Evolutionary conservation across 2,329 filamentous ascomycete genomes (phyloP), one percentile per base, ranked within the genome.

Genomic region (Stachybotrys elegans): DNA sequence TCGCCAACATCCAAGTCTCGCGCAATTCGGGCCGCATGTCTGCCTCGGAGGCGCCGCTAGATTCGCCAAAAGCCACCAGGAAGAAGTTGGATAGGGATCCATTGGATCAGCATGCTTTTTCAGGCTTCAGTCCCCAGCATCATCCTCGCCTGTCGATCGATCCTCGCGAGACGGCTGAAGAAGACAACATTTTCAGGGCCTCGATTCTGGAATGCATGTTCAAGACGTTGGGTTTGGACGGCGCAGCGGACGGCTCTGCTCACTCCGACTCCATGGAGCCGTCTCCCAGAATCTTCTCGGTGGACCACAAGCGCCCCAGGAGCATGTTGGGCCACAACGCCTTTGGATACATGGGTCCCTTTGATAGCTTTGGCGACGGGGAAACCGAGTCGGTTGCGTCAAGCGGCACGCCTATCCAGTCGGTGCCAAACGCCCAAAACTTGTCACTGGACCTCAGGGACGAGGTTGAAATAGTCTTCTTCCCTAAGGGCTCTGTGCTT

Each of bases 391-490:
- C 92, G 0, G 71, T 92, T 55, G 81, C 87, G 21, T 92, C 87
- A 2, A 78, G 82, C 4, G 81, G 82, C 1, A 71, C 83, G 38
- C 80, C 80, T 4, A 73, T 80, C 34, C 67, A 70, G 25, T 75
- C 77, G 4, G 77, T 80, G 0, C 80, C 82, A 0, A 88, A 83
- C 51, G 76, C 83, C 0, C 74, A 88, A 43, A 67, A 73, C 4
- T 68, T 92, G 5, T 79, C 81, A 4, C 82, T 89, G 46, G 92
- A 97, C 48, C 78, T 97, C 67, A 86, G 85, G 50, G 85, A 95
- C 49, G 93, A 98, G 43, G 81, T 97, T 3, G 93, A 98, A 59
- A 96, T 98, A 51, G 93, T 98, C 6, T 97, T 88, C 68, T 98
- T 98, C 52, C 92, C 91, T 0, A 88, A 97, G 62, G 91, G 88